phyloP scores from a whole-genome alignment of 2,329 filamentous ascomycete genomes.

The Pseudogymnoascus sp. region DNA sequence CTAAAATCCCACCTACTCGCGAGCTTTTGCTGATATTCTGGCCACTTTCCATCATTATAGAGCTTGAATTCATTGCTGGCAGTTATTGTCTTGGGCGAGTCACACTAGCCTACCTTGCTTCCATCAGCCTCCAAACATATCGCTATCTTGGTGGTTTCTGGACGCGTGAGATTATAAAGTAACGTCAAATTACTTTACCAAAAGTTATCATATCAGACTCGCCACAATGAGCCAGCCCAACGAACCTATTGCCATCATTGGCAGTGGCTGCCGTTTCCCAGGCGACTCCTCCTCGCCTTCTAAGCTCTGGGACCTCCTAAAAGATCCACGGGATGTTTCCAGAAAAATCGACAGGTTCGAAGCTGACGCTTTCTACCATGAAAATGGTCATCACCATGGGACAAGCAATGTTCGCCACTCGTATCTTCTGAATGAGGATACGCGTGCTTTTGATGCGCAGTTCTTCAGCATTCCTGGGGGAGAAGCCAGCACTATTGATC shows the following conservation, averaged over 20 bases:
- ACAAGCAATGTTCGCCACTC: conserved; percentile 10
- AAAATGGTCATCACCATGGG: conserved; percentile 11
- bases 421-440: conserved; percentile 11
- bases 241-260: conserved; percentile 14
- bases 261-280: conserved; percentile 13
- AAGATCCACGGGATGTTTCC: conserved; percentile 9
- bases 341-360: conserved; percentile 11
- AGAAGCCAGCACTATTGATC: conserved; percentile 26
- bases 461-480: conserved; percentile 26
- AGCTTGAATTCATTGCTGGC: not conserved
- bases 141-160: not conserved
- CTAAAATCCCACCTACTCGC: not conserved
- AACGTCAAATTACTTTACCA: not conserved
- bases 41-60: not conserved
- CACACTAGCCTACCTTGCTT: not conserved
- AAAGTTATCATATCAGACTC: not conserved
- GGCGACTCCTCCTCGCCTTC: conserved; percentile 11
- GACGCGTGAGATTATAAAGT: not conserved
- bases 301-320: conserved; percentile 11
- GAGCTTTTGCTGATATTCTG: not conserved
- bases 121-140: not conserved
- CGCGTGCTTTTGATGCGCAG: conserved; percentile 17
- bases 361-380: conserved; percentile 10
- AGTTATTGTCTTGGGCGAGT: not conserved
- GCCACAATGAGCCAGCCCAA: not conserved